Conservation (phyloP, 345 rosid genomes). For the Euphorbia tirucalli region DNA sequence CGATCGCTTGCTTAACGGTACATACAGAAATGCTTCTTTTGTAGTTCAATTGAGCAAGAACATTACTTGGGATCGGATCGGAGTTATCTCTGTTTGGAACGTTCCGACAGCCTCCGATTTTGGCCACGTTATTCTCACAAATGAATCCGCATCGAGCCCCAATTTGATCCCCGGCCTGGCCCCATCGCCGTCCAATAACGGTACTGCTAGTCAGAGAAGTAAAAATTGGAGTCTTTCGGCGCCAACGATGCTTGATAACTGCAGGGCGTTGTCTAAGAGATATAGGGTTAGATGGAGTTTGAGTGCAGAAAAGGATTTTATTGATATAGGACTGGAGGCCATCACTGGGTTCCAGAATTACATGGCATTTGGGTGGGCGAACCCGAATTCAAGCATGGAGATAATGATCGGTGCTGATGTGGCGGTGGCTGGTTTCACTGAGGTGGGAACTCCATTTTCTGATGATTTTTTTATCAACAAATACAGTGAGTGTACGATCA, state of each 20-base stretch:
- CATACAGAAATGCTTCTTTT: conserved; percentile 64
- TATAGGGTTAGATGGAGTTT: conserved; percentile 81
- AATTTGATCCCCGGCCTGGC: conserved; percentile 31
- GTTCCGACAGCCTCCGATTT: conserved; percentile 62
- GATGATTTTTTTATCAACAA: conserved; percentile 80
- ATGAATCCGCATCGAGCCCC: conserved; percentile 30
- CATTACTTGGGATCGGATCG: conserved; percentile 63
- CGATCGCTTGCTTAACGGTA: conserved; percentile 55
- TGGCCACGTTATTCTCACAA: conserved; percentile 58
- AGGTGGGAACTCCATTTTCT: conserved; percentile 69
- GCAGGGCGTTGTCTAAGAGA: conserved; percentile 58
- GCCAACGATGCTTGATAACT: conserved; percentile 78
- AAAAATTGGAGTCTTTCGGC: conserved; percentile 26
- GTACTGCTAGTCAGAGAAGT: conserved; percentile 18
- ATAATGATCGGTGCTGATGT: conserved; percentile 81
- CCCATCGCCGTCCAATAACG: conserved; percentile 40
- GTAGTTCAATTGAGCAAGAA: conserved; percentile 46
- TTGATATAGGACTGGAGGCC: conserved; percentile 87
- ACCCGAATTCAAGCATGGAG: conserved; percentile 43
- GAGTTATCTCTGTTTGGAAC: conserved; percentile 71
- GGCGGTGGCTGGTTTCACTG: conserved; percentile 67
- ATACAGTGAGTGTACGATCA: conserved; percentile 62
- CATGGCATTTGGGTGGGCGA: conserved; percentile 96
- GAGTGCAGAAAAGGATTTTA: conserved; percentile 46
- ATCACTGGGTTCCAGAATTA: conserved; percentile 54